Evolutionary conservation across 371 early-diverging fungal species (phyloP).

Genomic region (Gilbertella persicaria): DNA sequence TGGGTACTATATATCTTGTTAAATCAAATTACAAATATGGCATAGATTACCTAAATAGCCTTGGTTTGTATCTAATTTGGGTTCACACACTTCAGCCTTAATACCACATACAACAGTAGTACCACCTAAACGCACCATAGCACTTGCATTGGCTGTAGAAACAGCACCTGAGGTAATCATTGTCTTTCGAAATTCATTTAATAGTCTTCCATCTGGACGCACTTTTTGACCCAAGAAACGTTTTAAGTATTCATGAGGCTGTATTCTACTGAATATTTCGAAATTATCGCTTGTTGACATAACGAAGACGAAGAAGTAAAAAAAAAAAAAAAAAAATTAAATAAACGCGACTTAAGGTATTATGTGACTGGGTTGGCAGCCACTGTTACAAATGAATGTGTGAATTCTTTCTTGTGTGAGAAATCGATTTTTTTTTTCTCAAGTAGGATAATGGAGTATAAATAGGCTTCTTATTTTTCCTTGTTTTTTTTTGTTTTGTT

Average conservation of each 20-base stretch:
- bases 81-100: conserved; percentile 93
- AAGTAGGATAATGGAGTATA: no score
- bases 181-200: conserved; percentile 64
- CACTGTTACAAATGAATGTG: no score
- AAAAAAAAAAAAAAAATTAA: no score
- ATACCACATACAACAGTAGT: conserved; percentile 93
- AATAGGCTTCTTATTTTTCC: no score
- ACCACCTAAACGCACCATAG: conserved; percentile 86
- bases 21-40: not conserved
- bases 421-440: no score
- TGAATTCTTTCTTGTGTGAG: no score
- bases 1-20: conserved; percentile 65
- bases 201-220: conserved; percentile 83
- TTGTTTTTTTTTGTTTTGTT: no score
- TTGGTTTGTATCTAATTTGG: conserved; percentile 58
- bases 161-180: conserved; percentile 71
- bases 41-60: conserved; percentile 75
- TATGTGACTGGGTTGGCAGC: no score
- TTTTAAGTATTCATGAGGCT: conserved; percentile 87
- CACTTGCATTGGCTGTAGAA: conserved; percentile 82
- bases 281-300: conserved; percentile 31
- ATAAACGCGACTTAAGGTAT: no score
- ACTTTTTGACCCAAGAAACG: conserved; percentile 78
- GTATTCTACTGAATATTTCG: conserved; percentile 69
- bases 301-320: no score